These are phyloP conservation scores for Brassica incana DNA, from an alignment of 345 rosid genomes.

Conservation along the genomic window DNA sequence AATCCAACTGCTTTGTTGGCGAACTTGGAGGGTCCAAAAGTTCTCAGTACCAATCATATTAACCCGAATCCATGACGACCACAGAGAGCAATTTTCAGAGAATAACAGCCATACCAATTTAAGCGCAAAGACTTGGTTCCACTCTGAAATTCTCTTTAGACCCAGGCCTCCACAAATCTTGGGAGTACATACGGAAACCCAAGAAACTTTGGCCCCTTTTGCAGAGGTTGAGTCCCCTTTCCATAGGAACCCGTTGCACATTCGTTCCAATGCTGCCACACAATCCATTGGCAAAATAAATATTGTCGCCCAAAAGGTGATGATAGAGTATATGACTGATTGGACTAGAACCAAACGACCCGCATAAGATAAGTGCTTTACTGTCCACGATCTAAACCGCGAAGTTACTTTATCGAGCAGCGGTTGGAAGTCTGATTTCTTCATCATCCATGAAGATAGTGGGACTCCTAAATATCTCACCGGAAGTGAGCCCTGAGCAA, in stretches of 20 bases:
- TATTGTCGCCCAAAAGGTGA: not conserved
- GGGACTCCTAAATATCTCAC: not conserved
- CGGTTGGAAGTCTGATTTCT: not conserved
- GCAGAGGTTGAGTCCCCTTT: not conserved
- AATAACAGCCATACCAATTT: not conserved
- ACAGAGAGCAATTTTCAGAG: not conserved
- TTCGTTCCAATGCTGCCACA: not conserved
- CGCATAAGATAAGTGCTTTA: not conserved
- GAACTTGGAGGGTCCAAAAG: not conserved
- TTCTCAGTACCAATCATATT: not conserved
- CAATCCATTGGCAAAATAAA: not conserved
- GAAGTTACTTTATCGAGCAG: not conserved
- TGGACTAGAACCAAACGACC: not conserved
- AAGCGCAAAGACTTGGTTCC: not conserved
- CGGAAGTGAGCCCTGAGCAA: not conserved
- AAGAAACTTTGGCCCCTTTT: not conserved
- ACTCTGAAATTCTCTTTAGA: not conserved
- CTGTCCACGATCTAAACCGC: not conserved
- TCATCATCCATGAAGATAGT: not conserved
- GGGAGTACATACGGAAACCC: not conserved
- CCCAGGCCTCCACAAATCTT: not conserved
- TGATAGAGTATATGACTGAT: not conserved
- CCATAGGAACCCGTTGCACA: not conserved
- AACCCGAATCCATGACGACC: not conserved
- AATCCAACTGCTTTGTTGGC: not conserved